phyloP scores from a whole-genome alignment of 495 filamentous ascomycete species.

The Trichoderma virens region DNA sequence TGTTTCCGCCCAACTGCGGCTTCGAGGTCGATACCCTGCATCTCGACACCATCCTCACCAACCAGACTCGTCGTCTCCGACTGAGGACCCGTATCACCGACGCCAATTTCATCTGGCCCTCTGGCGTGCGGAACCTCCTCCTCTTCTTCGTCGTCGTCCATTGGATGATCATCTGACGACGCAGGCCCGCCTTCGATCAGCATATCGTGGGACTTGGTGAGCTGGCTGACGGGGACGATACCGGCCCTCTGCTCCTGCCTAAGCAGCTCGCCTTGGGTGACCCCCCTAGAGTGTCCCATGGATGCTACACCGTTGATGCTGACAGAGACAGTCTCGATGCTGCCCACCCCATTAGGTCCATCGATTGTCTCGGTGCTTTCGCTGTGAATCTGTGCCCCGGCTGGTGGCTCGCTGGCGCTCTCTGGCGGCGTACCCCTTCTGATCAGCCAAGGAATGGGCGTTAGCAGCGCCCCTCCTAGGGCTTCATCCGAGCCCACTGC shows the following conservation, averaged over 20 bases:
- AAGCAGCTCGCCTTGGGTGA: conserved; percentile 70
- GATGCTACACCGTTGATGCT: conserved; percentile 55
- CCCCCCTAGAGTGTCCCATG: conserved; percentile 37
- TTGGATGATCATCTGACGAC: conserved; percentile 21
- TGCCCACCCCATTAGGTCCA: conserved; percentile 61
- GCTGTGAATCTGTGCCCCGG: conserved; percentile 43
- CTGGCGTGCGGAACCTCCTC: conserved; percentile 72
- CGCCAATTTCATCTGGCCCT: conserved; percentile 73
- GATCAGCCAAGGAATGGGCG: conserved; percentile 84
- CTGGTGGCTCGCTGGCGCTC: conserved; percentile 10
- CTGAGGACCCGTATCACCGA: conserved; percentile 83
- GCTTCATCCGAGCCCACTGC: conserved; percentile 74
- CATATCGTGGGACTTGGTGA: conserved; percentile 15
- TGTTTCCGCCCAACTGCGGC: conserved; percentile 43
- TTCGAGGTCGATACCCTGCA: conserved; percentile 45
- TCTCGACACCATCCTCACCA: conserved; percentile 24
- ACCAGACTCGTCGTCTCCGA: conserved; percentile 21
- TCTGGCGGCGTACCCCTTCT: conserved; percentile 17
- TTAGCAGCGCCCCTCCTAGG: conserved; percentile 83
- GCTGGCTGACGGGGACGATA: conserved; percentile 48
- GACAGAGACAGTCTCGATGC: conserved; percentile 64
- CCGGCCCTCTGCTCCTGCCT: conserved; percentile 73
- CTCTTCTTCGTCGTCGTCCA: conserved; percentile 32
- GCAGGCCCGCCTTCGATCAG: conserved; percentile 14
- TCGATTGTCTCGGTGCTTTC: conserved; percentile 65